phyloP scores from a whole-genome alignment of 805 yeast genomes.

The Saccharomycopsis sp. region DNA sequence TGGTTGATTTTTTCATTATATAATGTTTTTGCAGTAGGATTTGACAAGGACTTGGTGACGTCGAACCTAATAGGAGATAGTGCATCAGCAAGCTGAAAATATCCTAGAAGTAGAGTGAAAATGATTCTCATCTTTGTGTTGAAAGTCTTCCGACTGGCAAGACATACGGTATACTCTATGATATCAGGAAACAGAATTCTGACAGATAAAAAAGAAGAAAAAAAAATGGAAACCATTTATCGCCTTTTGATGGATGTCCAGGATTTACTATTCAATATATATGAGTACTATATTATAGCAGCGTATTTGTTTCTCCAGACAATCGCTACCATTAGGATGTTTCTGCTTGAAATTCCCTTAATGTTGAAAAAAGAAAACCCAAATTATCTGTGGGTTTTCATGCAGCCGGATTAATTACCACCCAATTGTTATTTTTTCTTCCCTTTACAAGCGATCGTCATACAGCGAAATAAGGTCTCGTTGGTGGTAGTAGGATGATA shows the following conservation, averaged over 20 bases:
- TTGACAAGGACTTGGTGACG: neutral
- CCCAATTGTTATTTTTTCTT: neutral
- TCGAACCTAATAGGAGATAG: neutral
- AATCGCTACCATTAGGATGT: neutral
- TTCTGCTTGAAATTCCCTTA: neutral
- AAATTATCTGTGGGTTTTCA: neutral
- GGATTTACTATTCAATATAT: neutral
- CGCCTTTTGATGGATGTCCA: neutral
- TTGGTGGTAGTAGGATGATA: neutral
- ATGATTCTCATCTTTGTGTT: neutral
- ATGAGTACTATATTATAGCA: neutral
- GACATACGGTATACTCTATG: neutral
- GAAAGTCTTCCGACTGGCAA: neutral
- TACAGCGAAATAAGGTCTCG: neutral
- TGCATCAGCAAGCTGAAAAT: neutral
- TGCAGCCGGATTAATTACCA: neutral
- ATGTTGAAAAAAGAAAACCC: neutral
- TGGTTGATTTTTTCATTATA: neutral
- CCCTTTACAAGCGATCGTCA: neutral
- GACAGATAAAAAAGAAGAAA: neutral
- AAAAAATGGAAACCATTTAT: neutral
- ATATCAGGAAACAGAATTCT: neutral
- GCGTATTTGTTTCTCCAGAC: neutral
- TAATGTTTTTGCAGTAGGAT: neutral
- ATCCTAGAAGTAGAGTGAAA: neutral